Conservation (phyloP, 805 yeast species). For the Ogataea kodamae region DNA sequence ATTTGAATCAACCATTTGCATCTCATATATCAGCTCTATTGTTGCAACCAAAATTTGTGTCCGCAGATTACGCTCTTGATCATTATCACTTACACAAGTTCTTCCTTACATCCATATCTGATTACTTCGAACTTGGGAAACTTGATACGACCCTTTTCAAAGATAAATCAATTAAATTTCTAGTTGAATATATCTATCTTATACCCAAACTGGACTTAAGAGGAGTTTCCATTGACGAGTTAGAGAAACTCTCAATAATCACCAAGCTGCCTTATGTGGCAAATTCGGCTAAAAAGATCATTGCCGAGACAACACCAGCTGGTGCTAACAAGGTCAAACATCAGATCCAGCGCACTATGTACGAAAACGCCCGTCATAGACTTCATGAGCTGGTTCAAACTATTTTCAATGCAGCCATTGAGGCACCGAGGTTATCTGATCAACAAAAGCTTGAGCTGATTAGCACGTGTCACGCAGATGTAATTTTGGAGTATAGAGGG, state of each 20-base stretch:
- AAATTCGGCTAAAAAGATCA: constrained; percentile 27
- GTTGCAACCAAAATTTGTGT: constrained; percentile 24
- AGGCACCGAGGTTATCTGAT: constrained; percentile 16
- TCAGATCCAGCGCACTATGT: constrained; percentile 31
- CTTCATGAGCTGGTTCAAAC: constrained; percentile 32
- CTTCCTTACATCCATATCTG: constrained; percentile 33
- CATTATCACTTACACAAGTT: constrained; percentile 38
- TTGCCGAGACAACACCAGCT: constrained; percentile 17
- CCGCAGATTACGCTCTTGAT: constrained; percentile 34
- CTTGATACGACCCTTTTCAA: constrained; percentile 15
- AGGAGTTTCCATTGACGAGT: constrained; percentile 25
- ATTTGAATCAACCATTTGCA: constrained; percentile 68
- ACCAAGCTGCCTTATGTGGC: constrained; percentile 37
- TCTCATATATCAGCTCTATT: constrained; percentile 56
- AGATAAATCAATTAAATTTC: constrained; percentile 33
- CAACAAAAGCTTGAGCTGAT: constrained; percentile 27
- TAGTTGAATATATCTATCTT: constrained; percentile 28
- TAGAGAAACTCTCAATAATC: constrained; percentile 36
- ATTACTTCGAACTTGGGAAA: constrained; percentile 2
- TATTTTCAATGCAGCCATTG: constrained; percentile 1
- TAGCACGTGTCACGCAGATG: constrained; percentile 42
- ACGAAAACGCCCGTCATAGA: constrained; percentile 36
- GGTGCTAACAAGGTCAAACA: constrained; percentile 32
- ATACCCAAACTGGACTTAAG: constrained; percentile 32
- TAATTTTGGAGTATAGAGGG: constrained; percentile 37